Conservation (phyloP, 148 eudicot genomes). For the Silene conica region DNA sequence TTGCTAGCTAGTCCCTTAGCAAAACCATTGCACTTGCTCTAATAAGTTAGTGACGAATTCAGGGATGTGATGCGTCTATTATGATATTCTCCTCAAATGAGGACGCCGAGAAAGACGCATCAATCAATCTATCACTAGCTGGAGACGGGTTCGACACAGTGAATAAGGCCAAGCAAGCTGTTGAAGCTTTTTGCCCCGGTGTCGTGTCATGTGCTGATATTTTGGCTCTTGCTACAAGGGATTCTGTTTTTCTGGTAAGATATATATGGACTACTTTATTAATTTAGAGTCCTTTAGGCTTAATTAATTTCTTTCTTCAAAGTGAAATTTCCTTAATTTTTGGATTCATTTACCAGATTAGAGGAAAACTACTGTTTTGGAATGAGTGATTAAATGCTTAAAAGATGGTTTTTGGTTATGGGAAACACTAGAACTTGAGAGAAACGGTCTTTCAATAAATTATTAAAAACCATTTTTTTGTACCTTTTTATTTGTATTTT, state of each 20-base stretch:
- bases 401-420: background rate
- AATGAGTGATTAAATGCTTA: background rate
- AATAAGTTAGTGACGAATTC: slow-evolving; percentile 12
- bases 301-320: background rate
- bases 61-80: slow-evolving; percentile 89
- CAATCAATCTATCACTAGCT: slow-evolving; percentile 53
- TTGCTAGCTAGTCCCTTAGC: too few relatives aligned
- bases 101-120: slow-evolving; percentile 72
- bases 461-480: too few relatives aligned
- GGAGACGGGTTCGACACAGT: slow-evolving; percentile 88
- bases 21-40: too few relatives aligned
- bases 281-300: background rate
- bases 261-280: background rate
- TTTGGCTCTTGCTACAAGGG: slow-evolving; percentile 67
- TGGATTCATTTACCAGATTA: too few relatives aligned
- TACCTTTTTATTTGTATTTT: too few relatives aligned
- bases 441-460: too few relatives aligned
- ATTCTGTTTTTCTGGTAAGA: slow-evolving; percentile 58
- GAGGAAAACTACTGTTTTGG: background rate
- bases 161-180: slow-evolving; percentile 64
- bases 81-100: slow-evolving; percentile 55
- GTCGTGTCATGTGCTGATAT: slow-evolving; percentile 86
- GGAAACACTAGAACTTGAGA: too few relatives aligned
- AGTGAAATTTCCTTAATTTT: background rate
- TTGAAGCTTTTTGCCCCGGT: slow-evolving; percentile 69